phyloP scores from a whole-genome alignment of 768 basidiomycete species.

The Pleurotus tuber-regium region DNA sequence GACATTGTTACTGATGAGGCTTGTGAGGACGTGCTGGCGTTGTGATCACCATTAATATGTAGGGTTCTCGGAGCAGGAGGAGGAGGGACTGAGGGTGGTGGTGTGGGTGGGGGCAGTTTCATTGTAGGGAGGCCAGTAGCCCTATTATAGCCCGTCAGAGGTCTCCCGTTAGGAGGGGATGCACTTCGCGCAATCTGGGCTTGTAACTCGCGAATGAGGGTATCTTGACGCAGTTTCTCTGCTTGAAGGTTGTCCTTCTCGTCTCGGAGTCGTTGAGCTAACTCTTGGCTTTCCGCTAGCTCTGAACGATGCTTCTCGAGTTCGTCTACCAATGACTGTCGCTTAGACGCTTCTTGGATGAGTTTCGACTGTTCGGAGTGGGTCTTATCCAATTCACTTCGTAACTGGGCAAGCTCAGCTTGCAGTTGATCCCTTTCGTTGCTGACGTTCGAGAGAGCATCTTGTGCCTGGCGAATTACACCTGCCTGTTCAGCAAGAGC shows the following conservation, averaged over 20 bases:
- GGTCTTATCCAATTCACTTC: slow-evolving; percentile 57
- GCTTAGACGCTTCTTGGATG: slow-evolving; percentile 70
- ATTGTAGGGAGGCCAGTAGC: slow-evolving; percentile 58
- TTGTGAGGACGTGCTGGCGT: slow-evolving; percentile 59
- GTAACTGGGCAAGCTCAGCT: slow-evolving; percentile 47
- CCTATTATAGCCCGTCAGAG: slow-evolving; percentile 54
- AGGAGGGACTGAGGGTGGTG: slow-evolving; percentile 85
- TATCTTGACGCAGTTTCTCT: slow-evolving; percentile 70
- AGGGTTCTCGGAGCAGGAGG: slow-evolving; percentile 67
- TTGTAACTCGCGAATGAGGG: slow-evolving; percentile 74
- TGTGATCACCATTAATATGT: slow-evolving; percentile 43
- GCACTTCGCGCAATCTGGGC: slow-evolving; percentile 64
- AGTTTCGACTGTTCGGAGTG: slow-evolving; percentile 60
- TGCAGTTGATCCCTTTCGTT: slow-evolving; percentile 43
- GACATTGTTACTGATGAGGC: slow-evolving; percentile 52
- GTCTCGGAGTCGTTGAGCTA: slow-evolving; percentile 74
- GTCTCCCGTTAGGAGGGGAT: slow-evolving; percentile 53
- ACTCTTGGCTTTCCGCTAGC: slow-evolving; percentile 75
- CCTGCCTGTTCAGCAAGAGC: slow-evolving; percentile 49
- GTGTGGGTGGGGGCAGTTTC: slow-evolving; percentile 85
- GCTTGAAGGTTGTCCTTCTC: slow-evolving; percentile 76
- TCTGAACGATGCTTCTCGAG: slow-evolving; percentile 75
- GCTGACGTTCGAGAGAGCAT: slow-evolving; percentile 44
- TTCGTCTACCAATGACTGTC: slow-evolving; percentile 70
- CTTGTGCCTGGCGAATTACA: slow-evolving; percentile 45